Base-by-base conservation (phyloP, 1,284 basidiomycete species). In the Leccinum pallidistipes region DNA sequence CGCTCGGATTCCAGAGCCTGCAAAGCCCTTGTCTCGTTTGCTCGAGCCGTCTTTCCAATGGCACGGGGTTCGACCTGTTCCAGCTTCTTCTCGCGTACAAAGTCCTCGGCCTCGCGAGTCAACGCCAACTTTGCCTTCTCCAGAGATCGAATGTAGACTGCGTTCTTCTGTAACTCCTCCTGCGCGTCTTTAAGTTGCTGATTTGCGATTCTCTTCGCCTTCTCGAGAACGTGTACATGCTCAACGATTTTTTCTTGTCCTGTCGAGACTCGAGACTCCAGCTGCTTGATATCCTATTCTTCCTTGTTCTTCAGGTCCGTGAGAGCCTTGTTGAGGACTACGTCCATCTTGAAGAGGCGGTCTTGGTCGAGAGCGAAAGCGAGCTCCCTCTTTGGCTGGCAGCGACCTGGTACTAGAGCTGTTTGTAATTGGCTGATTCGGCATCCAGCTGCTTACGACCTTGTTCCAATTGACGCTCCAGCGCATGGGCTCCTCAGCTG, bases 231-330 rank as follows among this genome's bases (percentile, higher is more conserved):
- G 69, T 99, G 92, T 21, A 99, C 95, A 71, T 99, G 97, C 77
- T 99, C 97, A 55, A 99, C 95, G 62, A 98, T 27, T 27, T 97
- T 14, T 95, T 98, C 81, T 97, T 98, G 81, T 98, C 95, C 75
- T 96, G 93, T 29, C 27, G 27, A 29, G 90, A 90, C 62, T 24
- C 27, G 27, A 27, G 90, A 90, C 62, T 94, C 90, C 14, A 96
- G 78, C 62, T 95, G 90, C 63, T 88, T 91, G 64, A 94, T 84
- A 62, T 97, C 93, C 83, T 90, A 91, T 21, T 21, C 21, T 71
- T 98, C 92, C 40, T 90, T 86, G 52, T 83, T 83, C 70, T 93
- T 92, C 58, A 97, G 79, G 64, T 96, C 92, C 6, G 85, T 83
- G 9, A 92, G 80, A 9, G 90, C 86, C 66, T 91, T 90, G 67